phyloP scores from a whole-genome alignment of 495 filamentous ascomycete genomes.

The Xylona heveae region DNA sequence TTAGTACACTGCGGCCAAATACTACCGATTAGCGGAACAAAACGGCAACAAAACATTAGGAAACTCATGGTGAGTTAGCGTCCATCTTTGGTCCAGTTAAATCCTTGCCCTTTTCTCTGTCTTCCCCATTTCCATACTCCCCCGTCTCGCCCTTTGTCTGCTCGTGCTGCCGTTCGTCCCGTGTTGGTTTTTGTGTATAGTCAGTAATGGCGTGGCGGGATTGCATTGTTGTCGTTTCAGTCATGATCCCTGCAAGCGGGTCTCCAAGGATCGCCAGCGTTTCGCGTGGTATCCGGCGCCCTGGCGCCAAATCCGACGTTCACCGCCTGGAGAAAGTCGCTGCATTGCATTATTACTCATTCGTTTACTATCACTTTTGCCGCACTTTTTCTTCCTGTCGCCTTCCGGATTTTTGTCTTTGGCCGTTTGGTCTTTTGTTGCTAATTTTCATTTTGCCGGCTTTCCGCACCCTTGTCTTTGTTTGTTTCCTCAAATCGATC shows the following conservation, averaged over 20 bases:
- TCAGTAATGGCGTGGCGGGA: not conserved
- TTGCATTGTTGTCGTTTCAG: not conserved
- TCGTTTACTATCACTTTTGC: constrained; percentile 4
- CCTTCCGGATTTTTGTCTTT: constrained; percentile 7
- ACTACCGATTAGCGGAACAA: constrained; percentile 80
- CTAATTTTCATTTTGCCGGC: constrained; percentile 14
- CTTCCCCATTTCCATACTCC: constrained; percentile 5
- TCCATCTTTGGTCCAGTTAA: not conserved
- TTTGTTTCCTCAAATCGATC: no score
- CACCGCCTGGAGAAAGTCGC: no score
- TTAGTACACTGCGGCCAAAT: constrained; percentile 73
- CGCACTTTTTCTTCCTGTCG: constrained; percentile 5
- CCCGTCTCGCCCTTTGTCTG: no score
- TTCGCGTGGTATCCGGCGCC: no score
- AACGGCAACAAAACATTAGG: constrained; percentile 77
- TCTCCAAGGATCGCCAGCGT: not conserved
- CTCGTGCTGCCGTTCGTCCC: no score
- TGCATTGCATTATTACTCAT: no score
- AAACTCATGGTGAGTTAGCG: constrained; percentile 69
- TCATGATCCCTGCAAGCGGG: not conserved
- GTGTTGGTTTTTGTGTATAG: constrained; percentile 3
- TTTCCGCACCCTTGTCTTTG: no score
- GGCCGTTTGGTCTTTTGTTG: constrained; percentile 7
- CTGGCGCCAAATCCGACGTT: no score
- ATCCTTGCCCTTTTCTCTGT: constrained; percentile 1